Percentiles rank a stretch among this genome's conserved stretches.
These are phyloP conservation scores for Stagonosporopsis rhizophila DNA, from an alignment of 2,329 filamentous ascomycete species.

Conservation along the genomic window DNA sequence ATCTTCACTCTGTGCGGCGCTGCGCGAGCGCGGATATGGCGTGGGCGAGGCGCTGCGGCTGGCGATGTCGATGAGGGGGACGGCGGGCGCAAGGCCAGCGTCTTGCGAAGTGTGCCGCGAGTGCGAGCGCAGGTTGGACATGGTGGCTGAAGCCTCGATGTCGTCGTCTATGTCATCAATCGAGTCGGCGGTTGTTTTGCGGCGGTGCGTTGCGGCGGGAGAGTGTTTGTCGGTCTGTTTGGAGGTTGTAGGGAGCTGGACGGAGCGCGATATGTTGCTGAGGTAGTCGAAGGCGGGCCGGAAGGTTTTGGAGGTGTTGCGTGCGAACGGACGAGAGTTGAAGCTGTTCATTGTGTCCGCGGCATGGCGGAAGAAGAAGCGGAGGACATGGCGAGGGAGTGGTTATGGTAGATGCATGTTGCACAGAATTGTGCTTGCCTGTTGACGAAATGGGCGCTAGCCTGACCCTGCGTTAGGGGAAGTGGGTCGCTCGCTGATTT, in stretches of 20 bases:
- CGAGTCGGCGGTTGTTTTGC: constrained; percentile 44
- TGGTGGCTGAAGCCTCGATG: constrained; percentile 43
- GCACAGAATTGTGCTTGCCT: constrained; percentile 10
- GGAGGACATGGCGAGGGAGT: constrained; percentile 4
- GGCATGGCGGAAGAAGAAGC: constrained; percentile 16
- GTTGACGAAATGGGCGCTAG: constrained; percentile 7
- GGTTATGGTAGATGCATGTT: constrained; percentile 1
- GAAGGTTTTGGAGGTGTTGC: constrained; percentile 41
- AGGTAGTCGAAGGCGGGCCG: constrained; percentile 47
- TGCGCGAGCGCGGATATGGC: constrained; percentile 53
- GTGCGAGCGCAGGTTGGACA: constrained; percentile 37
- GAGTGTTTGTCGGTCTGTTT: constrained; percentile 23
- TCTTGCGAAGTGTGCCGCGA: constrained; percentile 43
- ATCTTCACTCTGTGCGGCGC: constrained; percentile 55
- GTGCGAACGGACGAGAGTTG: constrained; percentile 43
- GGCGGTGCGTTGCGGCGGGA: constrained; percentile 32
- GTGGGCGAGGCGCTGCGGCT: constrained; percentile 49
- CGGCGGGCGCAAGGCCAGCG: constrained; percentile 40
- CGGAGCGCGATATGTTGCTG: constrained; percentile 37
- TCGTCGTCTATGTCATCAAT: constrained; percentile 49
- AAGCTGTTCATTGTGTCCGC: constrained; percentile 43
- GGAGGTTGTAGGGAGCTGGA: constrained; percentile 25
- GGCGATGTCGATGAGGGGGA: constrained; percentile 55
- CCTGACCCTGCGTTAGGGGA: constrained; percentile 15
- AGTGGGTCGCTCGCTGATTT: background rate